Evolutionary conservation across 2,329 filamentous ascomycete species (phyloP), one percentile per base, ranked within the genome.

Genomic region (Aspergillus ochraceus): DNA sequence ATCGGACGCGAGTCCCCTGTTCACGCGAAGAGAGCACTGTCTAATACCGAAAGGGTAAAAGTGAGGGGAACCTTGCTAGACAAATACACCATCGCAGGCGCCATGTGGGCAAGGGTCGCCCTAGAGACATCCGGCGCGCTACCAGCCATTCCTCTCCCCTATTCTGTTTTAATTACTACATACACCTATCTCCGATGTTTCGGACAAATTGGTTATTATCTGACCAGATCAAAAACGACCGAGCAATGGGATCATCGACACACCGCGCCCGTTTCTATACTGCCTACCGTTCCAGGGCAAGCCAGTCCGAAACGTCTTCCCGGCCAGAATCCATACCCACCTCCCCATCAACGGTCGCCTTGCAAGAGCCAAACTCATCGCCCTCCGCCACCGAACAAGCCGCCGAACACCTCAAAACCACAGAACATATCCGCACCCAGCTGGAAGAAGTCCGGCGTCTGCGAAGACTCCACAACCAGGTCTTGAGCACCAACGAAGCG

Each of bases 361-460:
- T 36, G 17, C 36, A 42, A 42, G 36, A 17, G 17, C 17, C 36
- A 5, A n/a, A 42, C 14, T 14, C 36, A 8, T 42, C 36, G 14
- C 8, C 36, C 14, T 42, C 36, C 36, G 36, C 36, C 14, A 42
- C 36, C 36, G 71, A 0, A 86, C 84, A 54, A 47, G 22, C n/a
- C 22, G 10, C 36, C 52, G 39, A 54, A 20, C 60, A 67, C 5
- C 54, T 61, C 24, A 61, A 57, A 19, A 64, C 60, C 24, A 58
- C 60, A 11, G 24, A 59, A 2, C 68, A 64, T 49, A 55, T 64
- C 46, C 55, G 57, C 12, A 54, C 49, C 12, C 60, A 70, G 53
- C 52, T 67, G n/a, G 32, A 54, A 8, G 66, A 70, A 56, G 65
- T 53, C 6, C 32, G 60, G n/a, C 61, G 63, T 11, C 59, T 70